Base-by-base conservation (phyloP, 768 basidiomycete genomes). In the Tephrocybe sp. region DNA sequence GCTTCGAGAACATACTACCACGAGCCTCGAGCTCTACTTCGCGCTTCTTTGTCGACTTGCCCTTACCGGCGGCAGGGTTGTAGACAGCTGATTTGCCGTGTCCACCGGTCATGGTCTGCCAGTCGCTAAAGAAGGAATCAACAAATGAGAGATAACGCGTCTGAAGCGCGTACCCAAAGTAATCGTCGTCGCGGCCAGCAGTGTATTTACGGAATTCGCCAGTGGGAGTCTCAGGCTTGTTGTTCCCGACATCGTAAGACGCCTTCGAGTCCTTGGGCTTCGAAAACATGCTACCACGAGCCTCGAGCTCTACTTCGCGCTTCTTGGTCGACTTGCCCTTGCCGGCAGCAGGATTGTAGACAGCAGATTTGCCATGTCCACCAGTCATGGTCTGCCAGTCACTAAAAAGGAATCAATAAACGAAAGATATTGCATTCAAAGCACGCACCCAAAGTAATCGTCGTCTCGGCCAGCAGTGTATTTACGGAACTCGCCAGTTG, bases 371-470 rank as follows among this genome's bases (percentile, higher is more conserved):
- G 1, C 47, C 47, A 8, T 41, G 13, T 32, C 49, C 49, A 16
- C 34, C 42, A 3, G 49, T 50, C 49, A 50, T 44, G 18, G 35
- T 50, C 15, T 44, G 34, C 35, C 42, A 44, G 34, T 50, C 49
- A 18, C 49, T 50, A 13, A 4, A 18, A 18, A 22, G 13, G 9
- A 26, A 4, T 27, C 24, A 27, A 22, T n/a, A 26, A 12, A 25
- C 18, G 19, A 19, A 19, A 26, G 13, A 39, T 16, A 8, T 3
- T n/a, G 16, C 5, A n/a, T 28, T 15, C 12, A 15, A 24, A 12
- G 11, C 16, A 48, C 40, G 21, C 42, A 50, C 49, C 15, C 49
- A 26, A 50, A 50, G 41, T 50, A 50, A 18, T 49, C 47, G 22
- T 49, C 47, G 24, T 49, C 9, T 11, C 46, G 35, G 8, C 46